These are phyloP conservation scores for Stromatinia cepivora DNA, from an alignment of 2,329 filamentous ascomycete species.

Conservation along the genomic window DNA sequence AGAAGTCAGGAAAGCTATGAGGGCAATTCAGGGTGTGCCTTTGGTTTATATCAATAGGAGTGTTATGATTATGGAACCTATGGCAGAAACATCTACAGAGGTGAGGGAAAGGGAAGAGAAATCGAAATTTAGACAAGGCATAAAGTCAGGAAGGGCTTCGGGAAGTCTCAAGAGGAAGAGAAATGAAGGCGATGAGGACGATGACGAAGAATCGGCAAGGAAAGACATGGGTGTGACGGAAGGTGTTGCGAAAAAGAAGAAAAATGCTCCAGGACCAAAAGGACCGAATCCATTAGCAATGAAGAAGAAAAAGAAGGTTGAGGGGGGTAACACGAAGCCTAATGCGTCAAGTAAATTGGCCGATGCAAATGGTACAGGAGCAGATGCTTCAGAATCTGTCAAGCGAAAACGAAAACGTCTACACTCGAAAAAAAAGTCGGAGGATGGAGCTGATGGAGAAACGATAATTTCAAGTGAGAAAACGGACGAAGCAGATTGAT, in stretches of 20 bases:
- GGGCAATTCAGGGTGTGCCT: conserved; percentile 69
- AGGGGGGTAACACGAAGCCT: conserved; percentile 30
- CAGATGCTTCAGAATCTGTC: conserved; percentile 31
- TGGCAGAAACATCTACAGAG: conserved; percentile 66
- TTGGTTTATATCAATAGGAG: conserved; percentile 76
- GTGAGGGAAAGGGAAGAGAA: conserved; percentile 68
- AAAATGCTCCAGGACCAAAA: conserved; percentile 61
- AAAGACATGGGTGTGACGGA: conserved; percentile 29
- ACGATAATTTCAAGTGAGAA: conserved; percentile 17
- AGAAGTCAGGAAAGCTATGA: conserved; percentile 62
- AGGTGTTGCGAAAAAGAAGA: conserved; percentile 50
- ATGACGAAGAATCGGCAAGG: conserved; percentile 33
- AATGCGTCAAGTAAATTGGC: conserved; percentile 36
- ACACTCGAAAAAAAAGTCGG: conserved; percentile 28
- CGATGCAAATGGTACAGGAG: conserved; percentile 29
- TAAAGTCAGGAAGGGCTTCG: conserved; percentile 54
- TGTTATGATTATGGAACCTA: conserved; percentile 77
- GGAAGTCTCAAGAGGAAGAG: conserved; percentile 42
- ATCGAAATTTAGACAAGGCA: conserved; percentile 70
- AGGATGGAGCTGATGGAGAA: conserved; percentile 22
- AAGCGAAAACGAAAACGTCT: conserved; percentile 46
- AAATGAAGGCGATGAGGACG: conserved; percentile 39
- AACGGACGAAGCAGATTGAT: conserved; percentile 18
- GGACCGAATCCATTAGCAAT: conserved; percentile 70
- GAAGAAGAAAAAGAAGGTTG: conserved; percentile 62